These are phyloP conservation scores for Apiospora koreana DNA, from an alignment of 2,329 filamentous ascomycete genomes.

Conservation along the genomic window DNA sequence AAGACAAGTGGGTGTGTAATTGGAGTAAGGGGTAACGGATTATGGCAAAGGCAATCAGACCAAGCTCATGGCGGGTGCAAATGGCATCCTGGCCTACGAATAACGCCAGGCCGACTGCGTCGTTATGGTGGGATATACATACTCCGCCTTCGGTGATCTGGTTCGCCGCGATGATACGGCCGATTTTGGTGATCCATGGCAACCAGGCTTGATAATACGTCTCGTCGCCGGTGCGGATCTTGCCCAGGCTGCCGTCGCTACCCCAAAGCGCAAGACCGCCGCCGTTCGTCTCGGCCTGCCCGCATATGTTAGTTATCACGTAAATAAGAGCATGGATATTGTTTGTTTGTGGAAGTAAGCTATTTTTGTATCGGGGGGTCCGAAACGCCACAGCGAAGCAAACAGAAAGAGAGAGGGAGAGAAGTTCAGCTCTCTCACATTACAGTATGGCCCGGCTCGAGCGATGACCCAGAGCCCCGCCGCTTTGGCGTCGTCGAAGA, in stretches of 20 bases:
- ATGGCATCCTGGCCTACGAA: no score
- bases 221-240: slow-evolving; percentile 40
- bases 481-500: slow-evolving; percentile 52
- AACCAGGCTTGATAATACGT: slow-evolving; percentile 46
- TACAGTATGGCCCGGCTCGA: slow-evolving; percentile 52
- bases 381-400: background rate
- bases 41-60: no score
- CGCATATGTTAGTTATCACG: slow-evolving; percentile 21
- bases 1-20: background rate
- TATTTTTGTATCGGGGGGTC: background rate
- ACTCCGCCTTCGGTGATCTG: slow-evolving; percentile 49
- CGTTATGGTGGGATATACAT: no score
- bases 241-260: slow-evolving; percentile 43
- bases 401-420: background rate
- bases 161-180: slow-evolving; percentile 45
- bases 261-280: slow-evolving; percentile 46
- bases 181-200: slow-evolving; percentile 47
- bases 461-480: slow-evolving; percentile 53
- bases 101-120: no score
- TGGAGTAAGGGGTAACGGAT: no score
- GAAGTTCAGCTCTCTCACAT: slow-evolving; percentile 25
- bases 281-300: slow-evolving; percentile 42
- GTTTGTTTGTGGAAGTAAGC: background rate
- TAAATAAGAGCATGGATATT: background rate
- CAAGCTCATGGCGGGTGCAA: no score